Base-by-base conservation (phyloP, 345 rosid species). In the Eucalyptus marginata region DNA sequence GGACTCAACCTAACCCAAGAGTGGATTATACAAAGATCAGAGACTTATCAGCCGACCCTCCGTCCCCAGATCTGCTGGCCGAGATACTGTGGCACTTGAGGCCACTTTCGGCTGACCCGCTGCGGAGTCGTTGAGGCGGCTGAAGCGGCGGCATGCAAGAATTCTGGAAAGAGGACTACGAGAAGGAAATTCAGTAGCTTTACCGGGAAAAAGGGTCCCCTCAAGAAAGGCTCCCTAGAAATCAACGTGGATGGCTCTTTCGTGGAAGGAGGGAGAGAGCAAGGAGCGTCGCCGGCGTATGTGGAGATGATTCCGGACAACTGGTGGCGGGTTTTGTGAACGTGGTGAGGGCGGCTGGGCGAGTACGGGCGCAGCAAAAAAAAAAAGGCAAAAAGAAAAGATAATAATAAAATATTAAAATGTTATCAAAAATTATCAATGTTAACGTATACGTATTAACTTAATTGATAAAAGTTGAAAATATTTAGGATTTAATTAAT, bases 401-500 rank as follows among this genome's bases (percentile, higher is more conserved):
- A 24, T 7, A 22, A 56, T 4, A 22, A 56, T 3, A 56, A 20
- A 56, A 56, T 54, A 20, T 8, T 54, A 54, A 20, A 0, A 51
- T 16, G 7, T 7, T 51, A 16, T 17, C 17, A 51, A 51, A 51
- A 51, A 51, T 17, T 51, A 7, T 17, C 22, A 54, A 18, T 54
- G 3, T 20, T 8, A 20, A 8, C 11, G 0, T 54, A 8, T 36
- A 36, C 40, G 40, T 2, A 5, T 0, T 0, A 9, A 54, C 2
- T 20, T 56, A 54, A 54, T 20, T 54, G 5, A 7, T 0, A 56
- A 56, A 18, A 56, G 0, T 56, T 56, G 3, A 22, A 22, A 56
- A 56, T 8, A 22, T 56, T 22, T 56, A 56, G 5, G 1, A 56
- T 56, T 22, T 20, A 24, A 56, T 56, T 8, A 9, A 56, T 20